Conservation (phyloP, 176 grass and related monocot species). For the Triticum monococcum region DNA sequence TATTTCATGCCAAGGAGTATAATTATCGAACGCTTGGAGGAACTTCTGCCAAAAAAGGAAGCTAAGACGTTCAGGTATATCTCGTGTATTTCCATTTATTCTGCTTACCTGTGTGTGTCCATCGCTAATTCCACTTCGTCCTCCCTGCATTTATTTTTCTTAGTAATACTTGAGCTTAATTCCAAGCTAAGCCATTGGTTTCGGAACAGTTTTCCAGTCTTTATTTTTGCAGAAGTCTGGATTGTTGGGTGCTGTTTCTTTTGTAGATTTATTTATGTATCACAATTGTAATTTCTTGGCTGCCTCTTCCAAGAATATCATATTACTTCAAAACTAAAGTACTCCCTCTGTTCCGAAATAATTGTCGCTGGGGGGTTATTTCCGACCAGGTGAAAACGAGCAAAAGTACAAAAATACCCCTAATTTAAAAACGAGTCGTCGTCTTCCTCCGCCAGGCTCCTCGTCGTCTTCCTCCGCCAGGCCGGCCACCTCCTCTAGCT, state of each 20-base stretch:
- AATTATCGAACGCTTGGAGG: not conserved
- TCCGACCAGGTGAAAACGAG: too few relatives aligned
- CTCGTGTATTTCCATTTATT: not conserved
- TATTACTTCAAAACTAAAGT: not conserved
- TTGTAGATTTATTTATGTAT: not conserved
- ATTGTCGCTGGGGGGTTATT: too few relatives aligned
- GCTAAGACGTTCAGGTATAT: slow-evolving; percentile 6
- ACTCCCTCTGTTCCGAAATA: too few relatives aligned
- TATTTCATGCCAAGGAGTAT: not conserved
- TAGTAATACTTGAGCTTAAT: not conserved
- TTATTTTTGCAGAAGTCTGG: not conserved
- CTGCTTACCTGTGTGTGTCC: not conserved
- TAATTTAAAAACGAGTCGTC: too few relatives aligned
- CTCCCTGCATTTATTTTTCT: not conserved
- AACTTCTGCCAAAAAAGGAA: not conserved
- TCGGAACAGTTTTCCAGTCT: not conserved
- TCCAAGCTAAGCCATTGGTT: not conserved
- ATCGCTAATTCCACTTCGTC: not conserved
- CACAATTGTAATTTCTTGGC: slow-evolving; percentile 1
- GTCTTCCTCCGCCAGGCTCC: too few relatives aligned
- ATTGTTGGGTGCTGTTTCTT: not conserved
- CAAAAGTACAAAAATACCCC: too few relatives aligned
- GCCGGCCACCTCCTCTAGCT: too few relatives aligned
- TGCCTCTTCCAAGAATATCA: not conserved
- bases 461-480: too few relatives aligned